Base-by-base conservation (phyloP, 768 basidiomycete species). In the Amanita rimosa region DNA sequence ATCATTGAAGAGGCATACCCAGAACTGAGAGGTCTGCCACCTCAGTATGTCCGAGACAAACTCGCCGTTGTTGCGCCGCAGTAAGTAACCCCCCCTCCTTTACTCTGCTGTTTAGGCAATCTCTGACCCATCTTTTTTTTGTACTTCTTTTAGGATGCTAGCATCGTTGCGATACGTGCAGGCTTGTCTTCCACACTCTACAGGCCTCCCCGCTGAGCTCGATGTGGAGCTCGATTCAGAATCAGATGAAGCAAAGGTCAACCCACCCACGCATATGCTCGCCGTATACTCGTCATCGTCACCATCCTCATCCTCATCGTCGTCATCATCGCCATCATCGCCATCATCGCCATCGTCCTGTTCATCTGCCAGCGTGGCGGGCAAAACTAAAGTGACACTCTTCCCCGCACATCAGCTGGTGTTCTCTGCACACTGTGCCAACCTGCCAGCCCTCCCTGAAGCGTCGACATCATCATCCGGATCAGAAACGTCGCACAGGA, bases 331-430 rank as follows among this genome's bases (percentile, higher is more conserved):
- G 9, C 21, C 49, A 6, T 38, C n/a, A 55, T 33, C 27, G 5
- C 36, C 57, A n/a, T n/a, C n/a, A n/a, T n/a, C n/a, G 57, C 21
- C 42, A 19, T 44, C 29, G 7, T 24, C 42, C 7, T 27, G 26
- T 14, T 19, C n/a, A n/a, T n/a, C n/a, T n/a, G n/a, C 44, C 10
- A 3, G 35, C 4, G 17, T 26, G 10, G 1, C 44, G 54, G 36
- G 52, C 44, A 58, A 60, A 41, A 55, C 57, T 49, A 40, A 56
- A 6, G 63, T 69, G 34, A 61, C 62, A 46, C 62, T 74, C 49
- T 59, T 66, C 57, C 68, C 73, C 22, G 56, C 64, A 3, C 74
- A 75, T 63, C 64, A 69, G 52, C 56, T 74, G 51, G 63, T 73
- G 48, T 60, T 72, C 49, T 67, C 68, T 4, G 57, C 66, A 6